Conservation (phyloP, 2,329 filamentous ascomycete species). For the Colletotrichum spinosum region DNA sequence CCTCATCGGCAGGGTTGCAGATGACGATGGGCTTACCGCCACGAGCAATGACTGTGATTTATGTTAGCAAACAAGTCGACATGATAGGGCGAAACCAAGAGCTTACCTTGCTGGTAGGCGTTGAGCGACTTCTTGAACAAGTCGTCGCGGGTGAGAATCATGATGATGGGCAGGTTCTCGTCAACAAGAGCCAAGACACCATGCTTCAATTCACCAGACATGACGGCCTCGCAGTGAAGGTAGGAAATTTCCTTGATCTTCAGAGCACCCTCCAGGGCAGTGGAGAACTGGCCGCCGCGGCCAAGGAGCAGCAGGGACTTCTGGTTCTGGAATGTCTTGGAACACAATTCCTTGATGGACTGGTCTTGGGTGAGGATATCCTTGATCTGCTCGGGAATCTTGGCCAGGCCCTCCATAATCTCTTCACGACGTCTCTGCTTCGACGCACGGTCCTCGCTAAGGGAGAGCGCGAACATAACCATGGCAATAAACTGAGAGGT, state of each 20-base stretch:
- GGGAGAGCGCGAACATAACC: slow-evolving; percentile 98
- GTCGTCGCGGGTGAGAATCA: slow-evolving; percentile 96
- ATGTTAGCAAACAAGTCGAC: not conserved
- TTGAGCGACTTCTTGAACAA: slow-evolving; percentile 99
- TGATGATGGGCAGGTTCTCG: slow-evolving; percentile 98
- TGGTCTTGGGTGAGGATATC: slow-evolving; percentile 91
- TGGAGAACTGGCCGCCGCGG: slow-evolving; percentile 96
- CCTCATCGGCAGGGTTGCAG: slow-evolving; percentile 89
- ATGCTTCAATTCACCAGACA: slow-evolving; percentile 99
- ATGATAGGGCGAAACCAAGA: not conserved
- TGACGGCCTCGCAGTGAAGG: slow-evolving; percentile 99
- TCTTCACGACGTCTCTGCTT: slow-evolving; percentile 93
- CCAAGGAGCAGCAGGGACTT: slow-evolving; percentile 95
- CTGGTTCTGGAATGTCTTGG: slow-evolving; percentile 94
- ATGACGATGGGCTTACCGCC: slow-evolving; percentile 97
- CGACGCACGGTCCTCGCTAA: slow-evolving; percentile 95
- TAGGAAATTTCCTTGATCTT: slow-evolving; percentile 99
- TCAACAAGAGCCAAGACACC: slow-evolving; percentile 97
- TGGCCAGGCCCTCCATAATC: slow-evolving; percentile 92
- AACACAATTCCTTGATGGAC: slow-evolving; percentile 93
- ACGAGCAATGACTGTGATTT: slow-evolving; percentile 85
- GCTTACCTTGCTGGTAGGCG: slow-evolving; percentile 93
- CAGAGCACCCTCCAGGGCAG: slow-evolving; percentile 94
- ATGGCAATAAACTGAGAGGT: slow-evolving; percentile 99
- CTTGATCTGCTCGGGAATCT: slow-evolving; percentile 92